Base-by-base conservation (phyloP, 176 grass and related monocot genomes). In the Saccharum spontaneum region DNA sequence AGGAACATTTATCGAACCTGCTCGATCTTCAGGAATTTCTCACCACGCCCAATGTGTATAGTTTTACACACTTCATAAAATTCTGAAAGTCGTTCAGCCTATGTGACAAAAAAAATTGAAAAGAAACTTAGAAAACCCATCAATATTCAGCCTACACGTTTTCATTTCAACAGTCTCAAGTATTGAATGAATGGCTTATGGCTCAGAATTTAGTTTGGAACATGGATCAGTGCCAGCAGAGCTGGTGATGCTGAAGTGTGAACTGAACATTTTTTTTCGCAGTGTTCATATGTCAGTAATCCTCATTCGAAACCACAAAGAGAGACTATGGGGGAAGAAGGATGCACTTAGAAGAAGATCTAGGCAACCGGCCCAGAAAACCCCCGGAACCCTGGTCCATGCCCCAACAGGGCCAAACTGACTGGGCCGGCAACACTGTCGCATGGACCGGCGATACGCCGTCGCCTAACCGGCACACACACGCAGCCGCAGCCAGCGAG, bases 51-150 rank as follows among this genome's bases (percentile, higher is more conserved):
- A 77, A 96, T 79, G 64, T 99, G 94, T 81, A 94, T 94, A 69
- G 86, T 92, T 92, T 99, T 99, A 65, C 97, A 99, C 28, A 99
- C 97, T 91, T 99, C 97, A 65, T 92, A 97, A 82, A 99, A 99
- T 83, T 97, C 94, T 10, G 97, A 99, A 37, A 99, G 82, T 89
- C 90, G 89, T 78, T 94, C 94, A 50, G 97, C 83, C 97, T 99
- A 79, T 10, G 78, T 13, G 65, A 67, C 26, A 55, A 52, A 45
- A 83, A 77, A 81, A 66, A 15, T 2, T 2, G 49, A 68, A 67
- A 48, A 68, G 6, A 79, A 11, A 7, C 2, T 0, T 23, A 82
- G 9, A 54, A 82, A 48, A 50, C 15, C 15, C 72, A 86, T 76
- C 43, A 48, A 45, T 67, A 71, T 72, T 67, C 20, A 59, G 49